Conservation (phyloP, 129 eudicot species). For the Escallonia herrerae region DNA sequence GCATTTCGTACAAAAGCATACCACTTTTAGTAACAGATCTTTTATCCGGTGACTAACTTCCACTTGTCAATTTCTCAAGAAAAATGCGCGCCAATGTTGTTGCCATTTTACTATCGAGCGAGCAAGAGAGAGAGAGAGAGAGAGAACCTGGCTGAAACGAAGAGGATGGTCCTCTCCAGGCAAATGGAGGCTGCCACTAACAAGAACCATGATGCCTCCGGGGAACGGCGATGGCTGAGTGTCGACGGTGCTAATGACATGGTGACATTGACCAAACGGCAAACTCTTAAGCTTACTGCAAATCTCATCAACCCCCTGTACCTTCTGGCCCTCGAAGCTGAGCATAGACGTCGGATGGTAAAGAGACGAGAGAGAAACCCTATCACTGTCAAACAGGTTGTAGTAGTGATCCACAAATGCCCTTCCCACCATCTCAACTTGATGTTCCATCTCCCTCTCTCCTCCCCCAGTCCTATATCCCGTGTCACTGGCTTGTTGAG, state of each 20-base stretch:
- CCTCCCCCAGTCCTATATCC: neutral
- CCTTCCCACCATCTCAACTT: constrained; percentile 57
- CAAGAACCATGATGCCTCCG: constrained; percentile 71
- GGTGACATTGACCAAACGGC: constrained; percentile 68
- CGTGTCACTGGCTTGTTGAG: too few relatives aligned
- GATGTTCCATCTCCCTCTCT: constrained; percentile 49
- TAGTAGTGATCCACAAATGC: constrained; percentile 90
- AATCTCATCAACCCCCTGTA: constrained; percentile 50
- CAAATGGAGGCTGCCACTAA: constrained; percentile 75
- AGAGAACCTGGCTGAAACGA: constrained; percentile 73
- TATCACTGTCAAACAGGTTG: constrained; percentile 55
- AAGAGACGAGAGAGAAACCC: constrained; percentile 46
- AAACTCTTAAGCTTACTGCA: constrained; percentile 38
- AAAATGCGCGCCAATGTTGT: too few relatives aligned
- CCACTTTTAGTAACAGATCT: too few relatives aligned
- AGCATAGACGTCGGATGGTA: constrained; percentile 70
- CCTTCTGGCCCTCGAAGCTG: constrained; percentile 64
- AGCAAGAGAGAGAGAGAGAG: neutral
- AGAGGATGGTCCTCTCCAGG: constrained; percentile 57
- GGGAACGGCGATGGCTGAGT: constrained; percentile 49
- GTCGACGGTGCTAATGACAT: constrained; percentile 73
- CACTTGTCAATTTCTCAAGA: too few relatives aligned
- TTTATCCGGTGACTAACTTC: too few relatives aligned
- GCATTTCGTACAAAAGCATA: too few relatives aligned
- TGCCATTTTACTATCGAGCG: too few relatives aligned